Base-by-base conservation (phyloP, 2,329 filamentous ascomycete species). In the Epichloe gansuensis region DNA sequence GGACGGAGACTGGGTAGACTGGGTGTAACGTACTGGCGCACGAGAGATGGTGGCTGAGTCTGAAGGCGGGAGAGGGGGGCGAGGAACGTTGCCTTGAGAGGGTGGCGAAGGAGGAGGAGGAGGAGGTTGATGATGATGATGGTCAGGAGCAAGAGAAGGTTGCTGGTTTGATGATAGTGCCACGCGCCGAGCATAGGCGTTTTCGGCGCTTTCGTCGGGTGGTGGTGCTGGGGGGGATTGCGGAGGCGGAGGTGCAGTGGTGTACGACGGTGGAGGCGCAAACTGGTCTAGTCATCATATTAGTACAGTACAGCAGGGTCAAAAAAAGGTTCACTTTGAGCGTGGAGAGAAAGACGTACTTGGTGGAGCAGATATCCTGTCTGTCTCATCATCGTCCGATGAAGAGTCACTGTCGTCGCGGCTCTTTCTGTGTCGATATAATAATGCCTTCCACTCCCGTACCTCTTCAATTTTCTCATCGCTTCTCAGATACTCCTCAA, bases 381-480 rank as follows among this genome's bases (percentile, higher is more conserved):
- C 62, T 52, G 65, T 59, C 23, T 65, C 64, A 48, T 73, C 67
- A 49, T 73, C 67, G 40, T 75, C 72, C 47, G 73, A 71, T 2
- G 64, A 68, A 8, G 62, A 35, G 49, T 68, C 66, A 49, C 66
- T 70, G 34, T 65, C 62, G 31, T 68, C 67, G 34, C 74, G 79
- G 47, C 60, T 61, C 68, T 53, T 73, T 59, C 76, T 77, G 44
- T 89, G 86, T 13, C 81, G 80, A 65, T 93, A 90, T 13, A 95
- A 73, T 39, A 86, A 71, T 41, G 84, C 80, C 64, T 90, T 94
- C 90, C 90, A 96, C 60, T 94, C 89, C 53, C 80, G 77, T 3
- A 89, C 78, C 64, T 94, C 89, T 17, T 78, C 73, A 54, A 90
- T 80, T 63, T 87, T 85, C 68, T 95, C 89, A 53, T 94, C 88